These are phyloP conservation scores for Globisporangium cystogenes DNA, from an alignment of 352 stramenopile genomes.

Conservation along the genomic window DNA sequence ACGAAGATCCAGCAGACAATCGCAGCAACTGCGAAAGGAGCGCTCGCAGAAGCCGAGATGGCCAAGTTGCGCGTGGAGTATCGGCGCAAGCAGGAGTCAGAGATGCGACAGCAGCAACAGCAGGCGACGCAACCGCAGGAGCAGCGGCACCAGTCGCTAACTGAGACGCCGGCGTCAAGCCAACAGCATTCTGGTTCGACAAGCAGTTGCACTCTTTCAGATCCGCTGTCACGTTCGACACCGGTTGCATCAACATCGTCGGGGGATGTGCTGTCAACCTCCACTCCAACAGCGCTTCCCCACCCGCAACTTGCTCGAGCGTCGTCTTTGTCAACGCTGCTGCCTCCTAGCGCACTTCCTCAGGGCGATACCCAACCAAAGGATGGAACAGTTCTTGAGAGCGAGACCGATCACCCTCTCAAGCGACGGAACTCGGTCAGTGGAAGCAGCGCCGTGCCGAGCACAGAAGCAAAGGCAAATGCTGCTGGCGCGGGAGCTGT, in stretches of 20 bases:
- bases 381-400: neutral
- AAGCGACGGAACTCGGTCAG: constrained; percentile 5
- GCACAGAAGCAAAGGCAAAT: constrained; percentile 4
- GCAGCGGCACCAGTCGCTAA: neutral
- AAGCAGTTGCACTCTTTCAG: neutral
- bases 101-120: constrained; percentile 24
- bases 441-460: neutral
- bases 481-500: neutral
- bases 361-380: neutral
- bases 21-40: constrained; percentile 43
- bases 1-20: constrained; percentile 29
- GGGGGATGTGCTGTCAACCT: neutral
- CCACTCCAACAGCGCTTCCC: too few species aligned
- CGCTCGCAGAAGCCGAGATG: constrained; percentile 61
- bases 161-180: neutral
- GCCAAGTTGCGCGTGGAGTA: constrained; percentile 60
- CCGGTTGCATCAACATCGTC: neutral
- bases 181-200: neutral
- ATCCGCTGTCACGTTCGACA: neutral
- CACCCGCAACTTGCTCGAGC: constrained; percentile 6
- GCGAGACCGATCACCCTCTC: neutral
- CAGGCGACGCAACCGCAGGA: neutral
- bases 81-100: constrained; percentile 48
- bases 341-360: neutral
- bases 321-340: constrained; percentile 1